Evolutionary conservation across 1,284 basidiomycete species (phyloP), one percentile per base, ranked within the genome.

Genomic region (Pseudozyma thailandica): DNA sequence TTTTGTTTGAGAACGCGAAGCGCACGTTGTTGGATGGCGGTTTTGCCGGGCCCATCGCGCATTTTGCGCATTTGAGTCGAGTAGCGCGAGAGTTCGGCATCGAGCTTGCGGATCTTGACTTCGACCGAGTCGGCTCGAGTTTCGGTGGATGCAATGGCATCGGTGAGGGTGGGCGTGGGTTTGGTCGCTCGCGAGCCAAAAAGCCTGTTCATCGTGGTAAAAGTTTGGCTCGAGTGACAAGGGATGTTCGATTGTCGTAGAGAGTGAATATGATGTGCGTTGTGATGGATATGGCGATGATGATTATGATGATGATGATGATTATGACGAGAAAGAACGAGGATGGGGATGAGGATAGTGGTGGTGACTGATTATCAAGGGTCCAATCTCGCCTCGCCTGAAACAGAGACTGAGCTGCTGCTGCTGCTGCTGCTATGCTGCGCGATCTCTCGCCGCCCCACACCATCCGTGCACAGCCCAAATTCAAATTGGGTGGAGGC

Each of bases 11-110:
- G 87, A 2, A 93, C 93, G 50, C 93, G 88, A 43, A 98, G 85
- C 0, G 95, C 96, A n/a, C 96, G 89, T 83, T 95, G 91, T 84
- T 97, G 93, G 38, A 98, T 91, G 1, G 96, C 94, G 63, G 87
- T 86, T 92, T 98, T 99, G 50, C 95, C 96, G 16, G 96, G 94
- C 0, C 96, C 95, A 72, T 90, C 91, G 26, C 92, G 87, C 84
- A 98, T 87, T 84, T 94, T 95, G 79, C 89, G 88, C 92, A 98
- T 94, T 85, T 98, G 95, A 61, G 94, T 92, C 84, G 95, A 94
- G 86, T 97, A 98, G 52, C 92, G 87, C 38, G 86, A 87, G 28
- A 98, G 88, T 82, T 99, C 96, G 6, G 90, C 93, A 82, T 98
- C 95, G 23, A 98, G 88, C 84, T 98, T 98, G 85, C 91, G 92